A percentile compares a stretch with the other conserved stretches of the same genome.
phyloP scores from a whole-genome alignment of 805 yeast genomes.

The Debaryomyces prosopidis region DNA sequence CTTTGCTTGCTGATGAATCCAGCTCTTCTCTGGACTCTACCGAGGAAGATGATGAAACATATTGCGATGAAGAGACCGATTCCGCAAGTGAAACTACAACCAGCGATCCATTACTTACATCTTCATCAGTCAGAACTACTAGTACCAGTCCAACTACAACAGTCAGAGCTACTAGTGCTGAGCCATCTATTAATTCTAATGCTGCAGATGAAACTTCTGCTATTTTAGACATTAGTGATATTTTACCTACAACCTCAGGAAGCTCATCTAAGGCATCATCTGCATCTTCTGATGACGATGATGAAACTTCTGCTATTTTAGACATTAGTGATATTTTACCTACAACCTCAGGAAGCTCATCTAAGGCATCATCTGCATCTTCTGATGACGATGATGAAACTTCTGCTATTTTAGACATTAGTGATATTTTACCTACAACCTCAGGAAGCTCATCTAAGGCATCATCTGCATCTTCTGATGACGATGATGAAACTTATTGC shows the following conservation, averaged over 20 bases:
- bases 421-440: too few species aligned
- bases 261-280: too few species aligned
- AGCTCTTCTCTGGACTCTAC: not conserved
- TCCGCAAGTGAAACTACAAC: conserved; percentile 2
- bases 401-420: too few species aligned
- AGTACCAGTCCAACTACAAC: not conserved
- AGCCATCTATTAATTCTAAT: too few species aligned
- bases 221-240: too few species aligned
- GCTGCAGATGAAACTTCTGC: too few species aligned
- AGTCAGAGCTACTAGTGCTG: not conserved
- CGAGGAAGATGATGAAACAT: conserved; percentile 17
- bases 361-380: not conserved
- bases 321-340: too few species aligned
- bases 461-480: conserved; percentile 3
- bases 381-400: conserved; percentile 3
- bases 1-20: not conserved
- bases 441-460: conserved; percentile 5
- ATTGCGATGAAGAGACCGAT: conserved; percentile 14
- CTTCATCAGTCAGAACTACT: not conserved
- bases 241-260: too few species aligned
- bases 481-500: conserved; percentile 8
- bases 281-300: too few species aligned
- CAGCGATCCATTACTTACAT: not conserved
- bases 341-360: too few species aligned
- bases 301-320: too few species aligned